A percentile compares a stretch with the other conserved stretches of the same genome.
Conservation (phyloP, 129 eudicot species). For the Tagetes erecta region DNA sequence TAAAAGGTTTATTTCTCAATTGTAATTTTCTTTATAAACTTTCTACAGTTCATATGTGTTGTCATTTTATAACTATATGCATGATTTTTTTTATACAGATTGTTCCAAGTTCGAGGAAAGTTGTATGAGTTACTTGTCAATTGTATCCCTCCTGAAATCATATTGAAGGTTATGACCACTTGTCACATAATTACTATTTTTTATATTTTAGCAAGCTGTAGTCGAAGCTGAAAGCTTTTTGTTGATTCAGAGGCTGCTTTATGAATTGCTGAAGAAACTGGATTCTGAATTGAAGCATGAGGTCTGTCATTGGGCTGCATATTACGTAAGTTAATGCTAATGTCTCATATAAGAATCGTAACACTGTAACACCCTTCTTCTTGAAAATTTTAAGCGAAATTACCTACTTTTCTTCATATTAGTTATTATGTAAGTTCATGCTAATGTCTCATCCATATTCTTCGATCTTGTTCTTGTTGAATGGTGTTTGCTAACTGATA, state of each 20-base stretch:
- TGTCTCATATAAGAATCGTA: constrained; percentile 5
- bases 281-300: constrained; percentile 93
- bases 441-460: background rate
- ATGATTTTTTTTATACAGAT: constrained; percentile 41
- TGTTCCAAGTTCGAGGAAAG: constrained; percentile 94
- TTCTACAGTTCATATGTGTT: background rate
- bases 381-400: background rate
- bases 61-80: constrained; percentile 5
- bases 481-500: background rate
- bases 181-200: background rate
- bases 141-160: constrained; percentile 89
- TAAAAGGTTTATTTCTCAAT: constrained; percentile 54
- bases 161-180: constrained; percentile 57
- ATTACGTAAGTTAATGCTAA: constrained; percentile 71
- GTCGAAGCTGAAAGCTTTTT: constrained; percentile 22
- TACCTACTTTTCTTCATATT: background rate
- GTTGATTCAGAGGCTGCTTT: constrained; percentile 77
- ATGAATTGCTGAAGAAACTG: constrained; percentile 80
- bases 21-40: constrained; percentile 2
- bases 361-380: background rate
- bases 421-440: too few species aligned
- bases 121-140: constrained; percentile 81
- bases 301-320: constrained; percentile 97
- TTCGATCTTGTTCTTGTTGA: background rate
- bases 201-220: background rate